These are phyloP conservation scores for Parathielavia hyrcaniae DNA, from an alignment of 495 filamentous ascomycete species.

Conservation along the genomic window DNA sequence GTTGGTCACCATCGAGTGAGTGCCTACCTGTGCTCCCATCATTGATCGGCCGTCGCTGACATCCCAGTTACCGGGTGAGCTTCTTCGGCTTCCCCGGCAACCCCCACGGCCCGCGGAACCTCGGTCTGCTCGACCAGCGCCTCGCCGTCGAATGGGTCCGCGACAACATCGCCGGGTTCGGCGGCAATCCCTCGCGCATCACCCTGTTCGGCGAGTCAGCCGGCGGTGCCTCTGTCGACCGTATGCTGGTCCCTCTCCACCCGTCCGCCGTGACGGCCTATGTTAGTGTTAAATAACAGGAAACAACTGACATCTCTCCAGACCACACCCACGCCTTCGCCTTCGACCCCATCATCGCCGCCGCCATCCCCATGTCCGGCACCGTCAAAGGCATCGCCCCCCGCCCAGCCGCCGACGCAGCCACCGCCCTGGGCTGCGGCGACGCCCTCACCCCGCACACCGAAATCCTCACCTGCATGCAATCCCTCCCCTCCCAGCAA, in stretches of 20 bases:
- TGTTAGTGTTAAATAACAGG: too few species aligned
- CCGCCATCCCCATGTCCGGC: constrained; percentile 10
- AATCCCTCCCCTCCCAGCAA: constrained; percentile 24
- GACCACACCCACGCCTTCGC: constrained; percentile 43
- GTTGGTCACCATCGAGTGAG: constrained; percentile 7
- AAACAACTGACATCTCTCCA: too few species aligned
- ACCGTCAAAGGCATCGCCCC: constrained; percentile 18
- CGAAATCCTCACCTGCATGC: constrained; percentile 36
- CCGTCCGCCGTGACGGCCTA: too few species aligned
- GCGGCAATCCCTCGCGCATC: constrained; percentile 49
- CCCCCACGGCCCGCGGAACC: constrained; percentile 30
- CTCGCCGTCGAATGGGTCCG: constrained; percentile 48
- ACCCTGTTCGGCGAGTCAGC: constrained; percentile 50
- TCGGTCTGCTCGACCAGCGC: constrained; percentile 53
- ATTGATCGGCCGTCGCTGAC: too few species aligned
- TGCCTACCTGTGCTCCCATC: not conserved
- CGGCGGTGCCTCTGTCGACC: constrained; percentile 38
- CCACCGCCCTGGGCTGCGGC: constrained; percentile 41
- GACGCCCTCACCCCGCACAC: constrained; percentile 23
- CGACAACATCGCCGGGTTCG: constrained; percentile 52
- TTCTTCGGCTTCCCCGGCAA: constrained; percentile 51
- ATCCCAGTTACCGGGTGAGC: constrained; percentile 51
- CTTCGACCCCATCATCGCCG: constrained; percentile 39
- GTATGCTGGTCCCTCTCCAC: not conserved
- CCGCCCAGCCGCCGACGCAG: not conserved